Evolutionary conservation across 78 protist genomes (phyloP).

Genomic region (Anaeramoeba flamelloides): DNA sequence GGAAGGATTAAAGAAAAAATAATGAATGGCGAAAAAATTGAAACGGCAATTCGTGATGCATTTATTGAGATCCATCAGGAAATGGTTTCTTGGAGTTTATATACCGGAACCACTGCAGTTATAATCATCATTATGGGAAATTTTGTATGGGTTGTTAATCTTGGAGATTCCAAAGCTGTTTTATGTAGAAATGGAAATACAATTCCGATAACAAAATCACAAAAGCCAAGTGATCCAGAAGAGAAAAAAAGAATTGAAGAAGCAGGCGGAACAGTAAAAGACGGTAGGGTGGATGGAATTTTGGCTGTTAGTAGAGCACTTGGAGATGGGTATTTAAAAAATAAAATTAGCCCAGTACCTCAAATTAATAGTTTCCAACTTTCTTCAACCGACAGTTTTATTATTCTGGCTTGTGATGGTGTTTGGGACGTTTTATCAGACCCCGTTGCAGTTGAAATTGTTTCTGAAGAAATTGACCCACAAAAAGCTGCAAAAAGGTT

Average conservation of each 20-base stretch:
- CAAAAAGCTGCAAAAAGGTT: slow-evolving; percentile 37
- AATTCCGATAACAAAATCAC: background rate
- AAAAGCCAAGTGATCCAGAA: background rate
- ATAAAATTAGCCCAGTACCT: background rate
- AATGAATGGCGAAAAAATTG: too few species aligned
- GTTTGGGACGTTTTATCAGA: slow-evolving; percentile 47
- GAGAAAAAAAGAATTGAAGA: background rate
- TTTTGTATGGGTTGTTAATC: background rate
- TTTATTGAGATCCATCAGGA: background rate
- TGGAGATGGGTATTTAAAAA: background rate
- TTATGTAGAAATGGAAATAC: background rate
- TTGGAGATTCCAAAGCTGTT: background rate
- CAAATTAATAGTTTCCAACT: background rate
- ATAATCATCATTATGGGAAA: background rate
- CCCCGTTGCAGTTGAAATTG: slow-evolving; percentile 36
- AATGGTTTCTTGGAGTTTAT: background rate
- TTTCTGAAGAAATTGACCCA: slow-evolving; percentile 28
- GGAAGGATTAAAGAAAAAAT: too few species aligned
- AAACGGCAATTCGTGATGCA: background rate
- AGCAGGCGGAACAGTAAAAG: background rate
- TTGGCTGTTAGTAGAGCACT: background rate
- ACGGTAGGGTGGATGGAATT: background rate
- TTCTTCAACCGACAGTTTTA: background rate
- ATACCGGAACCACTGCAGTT: background rate
- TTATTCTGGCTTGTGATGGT: slow-evolving; percentile 56